Percentiles rank a stretch among this genome's conserved stretches.
These are phyloP conservation scores for Ophiostoma piceae DNA, from an alignment of 2,329 filamentous ascomycete species.

Conservation along the genomic window DNA sequence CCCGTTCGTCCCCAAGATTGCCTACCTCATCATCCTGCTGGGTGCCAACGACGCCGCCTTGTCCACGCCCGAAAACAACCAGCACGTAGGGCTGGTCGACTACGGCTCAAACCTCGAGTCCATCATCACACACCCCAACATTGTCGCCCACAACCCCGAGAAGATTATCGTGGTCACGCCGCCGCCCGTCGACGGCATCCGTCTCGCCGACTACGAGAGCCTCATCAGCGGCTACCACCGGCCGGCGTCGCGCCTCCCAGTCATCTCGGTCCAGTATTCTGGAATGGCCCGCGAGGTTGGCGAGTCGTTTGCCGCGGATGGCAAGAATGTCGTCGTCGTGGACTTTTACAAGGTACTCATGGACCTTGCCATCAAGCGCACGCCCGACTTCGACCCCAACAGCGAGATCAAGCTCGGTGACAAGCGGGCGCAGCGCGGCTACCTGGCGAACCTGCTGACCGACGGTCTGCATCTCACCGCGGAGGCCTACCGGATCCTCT, in stretches of 20 bases:
- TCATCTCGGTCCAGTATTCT: constrained; percentile 53
- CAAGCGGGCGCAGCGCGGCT: constrained; percentile 45
- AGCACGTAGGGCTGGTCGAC: constrained; percentile 70
- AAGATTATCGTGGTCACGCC: constrained; percentile 77
- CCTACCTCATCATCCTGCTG: constrained; percentile 69
- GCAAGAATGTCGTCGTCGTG: constrained; percentile 62
- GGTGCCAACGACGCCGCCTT: constrained; percentile 87
- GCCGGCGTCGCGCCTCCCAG: constrained; percentile 41
- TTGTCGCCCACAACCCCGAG: constrained; percentile 64
- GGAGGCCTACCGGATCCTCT: constrained; percentile 50
- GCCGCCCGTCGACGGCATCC: constrained; percentile 75
- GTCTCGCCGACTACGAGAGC: constrained; percentile 46
- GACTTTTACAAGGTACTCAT: constrained; percentile 80
- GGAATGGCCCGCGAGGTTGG: constrained; percentile 61
- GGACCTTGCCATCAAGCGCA: constrained; percentile 58
- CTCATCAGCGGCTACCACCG: constrained; percentile 42
- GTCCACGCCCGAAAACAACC: constrained; percentile 54
- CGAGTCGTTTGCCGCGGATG: constrained; percentile 62
- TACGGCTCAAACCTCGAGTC: constrained; percentile 67
- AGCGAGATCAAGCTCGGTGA: constrained; percentile 46
- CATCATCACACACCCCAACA: constrained; percentile 66
- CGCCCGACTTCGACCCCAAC: constrained; percentile 50
- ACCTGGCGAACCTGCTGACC: constrained; percentile 48
- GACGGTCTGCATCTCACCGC: constrained; percentile 56
- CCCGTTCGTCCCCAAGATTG: constrained; percentile 52